Conservation (phyloP, 768 basidiomycete genomes). For the Boletus rex-veris region DNA sequence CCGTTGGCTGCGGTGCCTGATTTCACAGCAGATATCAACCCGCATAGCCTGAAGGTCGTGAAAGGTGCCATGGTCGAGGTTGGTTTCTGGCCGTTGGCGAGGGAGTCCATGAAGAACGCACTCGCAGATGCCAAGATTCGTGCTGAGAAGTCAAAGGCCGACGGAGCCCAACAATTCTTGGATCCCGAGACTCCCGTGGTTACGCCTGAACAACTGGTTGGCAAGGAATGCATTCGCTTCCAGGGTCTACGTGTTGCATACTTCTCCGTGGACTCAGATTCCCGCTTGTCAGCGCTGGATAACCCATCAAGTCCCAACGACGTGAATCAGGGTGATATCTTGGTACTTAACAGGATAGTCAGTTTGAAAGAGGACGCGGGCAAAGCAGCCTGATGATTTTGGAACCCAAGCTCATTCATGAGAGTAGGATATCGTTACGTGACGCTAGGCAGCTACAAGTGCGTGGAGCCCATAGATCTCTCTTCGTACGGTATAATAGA, state of each 20-base stretch:
- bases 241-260: conserved; percentile 95
- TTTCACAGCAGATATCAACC: conserved; percentile 79
- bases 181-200: conserved; percentile 64
- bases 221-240: conserved; percentile 92
- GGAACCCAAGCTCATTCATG: neutral
- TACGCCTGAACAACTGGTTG: conserved; percentile 72
- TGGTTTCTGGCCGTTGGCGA: conserved; percentile 85
- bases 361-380: conserved; percentile 93
- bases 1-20: conserved; percentile 67
- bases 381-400: conserved; percentile 42
- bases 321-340: conserved; percentile 64
- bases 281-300: conserved; percentile 62
- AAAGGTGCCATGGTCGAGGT: conserved; percentile 82
- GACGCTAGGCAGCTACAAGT: conserved; percentile 62
- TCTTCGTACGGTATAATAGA: conserved; percentile 84
- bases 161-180: conserved; percentile 32
- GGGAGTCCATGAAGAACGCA: conserved; percentile 61
- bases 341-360: conserved; percentile 90
- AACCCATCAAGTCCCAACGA: conserved; percentile 43
- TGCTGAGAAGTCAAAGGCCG: conserved; percentile 57
- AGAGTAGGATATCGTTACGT: conserved; percentile 9
- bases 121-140: conserved; percentile 59
- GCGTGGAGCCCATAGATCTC: conserved; percentile 93
- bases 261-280: conserved; percentile 89
- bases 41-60: conserved; percentile 76